Percentiles rank a stretch among this genome's conserved stretches.
These are phyloP conservation scores for Litsea cubeba DNA, from an alignment of 164 flowering plant genomes.

Conservation along the genomic window DNA sequence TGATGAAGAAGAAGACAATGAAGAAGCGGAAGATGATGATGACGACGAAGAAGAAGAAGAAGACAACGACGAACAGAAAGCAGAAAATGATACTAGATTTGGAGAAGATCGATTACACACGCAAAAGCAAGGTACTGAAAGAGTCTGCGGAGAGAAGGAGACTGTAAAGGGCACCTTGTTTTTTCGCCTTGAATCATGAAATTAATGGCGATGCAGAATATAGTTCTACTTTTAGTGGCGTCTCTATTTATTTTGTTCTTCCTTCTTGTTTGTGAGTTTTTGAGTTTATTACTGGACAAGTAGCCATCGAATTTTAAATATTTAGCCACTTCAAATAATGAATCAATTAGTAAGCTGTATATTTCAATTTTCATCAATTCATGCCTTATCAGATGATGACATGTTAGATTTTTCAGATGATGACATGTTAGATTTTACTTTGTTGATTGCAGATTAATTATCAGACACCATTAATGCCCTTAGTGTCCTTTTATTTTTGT, in stretches of 20 bases:
- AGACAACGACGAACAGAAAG: constrained; percentile 3
- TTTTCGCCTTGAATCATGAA: constrained; percentile 6
- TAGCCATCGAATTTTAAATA: constrained; percentile 4
- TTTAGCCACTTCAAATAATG: background rate
- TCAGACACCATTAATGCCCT: background rate
- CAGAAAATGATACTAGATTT: background rate
- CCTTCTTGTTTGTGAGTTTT: background rate
- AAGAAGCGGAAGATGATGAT: background rate
- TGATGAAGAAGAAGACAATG: background rate
- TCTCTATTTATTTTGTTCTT: background rate
- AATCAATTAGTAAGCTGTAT: background rate
- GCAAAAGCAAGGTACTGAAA: background rate
- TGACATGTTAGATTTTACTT: background rate
- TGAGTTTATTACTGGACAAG: background rate
- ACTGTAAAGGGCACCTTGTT: background rate
- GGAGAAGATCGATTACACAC: background rate
- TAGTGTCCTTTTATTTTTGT: background rate
- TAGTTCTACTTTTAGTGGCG: background rate
- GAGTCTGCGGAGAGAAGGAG: background rate
- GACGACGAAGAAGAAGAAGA: constrained; percentile 7
- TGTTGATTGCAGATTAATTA: background rate
- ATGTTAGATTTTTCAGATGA: too few relatives aligned
- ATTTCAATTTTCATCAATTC: background rate
- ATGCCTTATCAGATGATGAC: background rate
- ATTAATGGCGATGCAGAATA: background rate